Base-by-base conservation (phyloP, 208 protist genomes). In the Herpetomonas tarakana region DNA sequence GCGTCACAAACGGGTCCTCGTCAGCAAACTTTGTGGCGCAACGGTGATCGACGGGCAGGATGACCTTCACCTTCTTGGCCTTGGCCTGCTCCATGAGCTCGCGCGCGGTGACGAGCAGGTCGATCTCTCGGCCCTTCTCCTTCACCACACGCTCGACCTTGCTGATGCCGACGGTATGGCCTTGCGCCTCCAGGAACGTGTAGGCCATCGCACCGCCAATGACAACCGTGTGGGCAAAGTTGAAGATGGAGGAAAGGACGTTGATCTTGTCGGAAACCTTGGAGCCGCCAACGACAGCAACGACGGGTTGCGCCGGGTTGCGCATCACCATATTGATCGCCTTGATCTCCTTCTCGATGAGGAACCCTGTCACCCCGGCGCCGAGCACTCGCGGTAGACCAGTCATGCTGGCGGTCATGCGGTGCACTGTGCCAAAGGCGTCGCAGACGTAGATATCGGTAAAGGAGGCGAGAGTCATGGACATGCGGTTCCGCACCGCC, bases 181-280 rank as follows among this genome's bases (percentile, higher is more conserved):
- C 89, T 71, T 88, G 68, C 24, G 88, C 81, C 65, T 97, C 85
- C 24, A 97, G 76, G 82, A 99, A 99, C 19, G 98, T 99, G 85
- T 96, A 99, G 1, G 96, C 98, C 98, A 99, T 99, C 44, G 97
- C 98, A 38, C 98, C 98, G 56, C 98, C 97, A 75, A 99, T 99
- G 76, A 99, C 98, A 47, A 99, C 94, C 24, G 94, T 92, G 62
- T 99, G 86, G 1, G 99, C 97, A 73, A 98, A 98, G 58, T 98
- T 91, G 46, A 99, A 86, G 29, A 99, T 88, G 62, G 98, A 99
- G 27, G 98, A 69, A 60, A 99, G 99, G 2, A 99, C 79, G 69
- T 96, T 94, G 64, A 99, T 99, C 88, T 99, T 99, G 74, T 99
- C 98, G 11, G 84, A 92, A 22, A 99, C 98, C 84, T 99, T 99